Base-by-base conservation (phyloP, 495 filamentous ascomycete species). In the Daldinia vernicosa region DNA sequence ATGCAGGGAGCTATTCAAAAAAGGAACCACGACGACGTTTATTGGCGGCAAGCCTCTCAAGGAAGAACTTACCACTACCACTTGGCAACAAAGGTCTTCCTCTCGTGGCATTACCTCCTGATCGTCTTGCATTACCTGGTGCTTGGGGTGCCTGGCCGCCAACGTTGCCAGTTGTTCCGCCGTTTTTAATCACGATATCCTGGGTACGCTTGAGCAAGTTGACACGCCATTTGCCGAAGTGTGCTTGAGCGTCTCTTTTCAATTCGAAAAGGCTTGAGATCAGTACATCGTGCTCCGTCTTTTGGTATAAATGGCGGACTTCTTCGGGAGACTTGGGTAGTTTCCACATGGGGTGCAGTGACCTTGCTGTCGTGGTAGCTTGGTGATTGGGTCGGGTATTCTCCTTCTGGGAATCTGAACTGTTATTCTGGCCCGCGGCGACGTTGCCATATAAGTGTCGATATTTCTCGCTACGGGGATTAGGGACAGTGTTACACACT, bases 141-240 rank as follows among this genome's bases (percentile, higher is more conserved):
- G 55, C 33, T 22, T 64, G 54, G 32, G 53, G 56, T 35, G 39
- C 43, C 7, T 66, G 67, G 52, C 66, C 56, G 57, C 60, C 60
- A 50, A 67, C 51, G n/a, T 71, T 67, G 39, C 77, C 76, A 11
- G 54, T 37, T 37, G 56, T 75, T 55, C 71, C 69, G 27, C 70
- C 69, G 39, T 69, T 71, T 67, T 77, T 80, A 57, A 82, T 74
- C 3, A 75, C 69, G 32, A 84, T 83, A 60, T 85, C 83, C 58
- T 76, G 67, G 17, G 82, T 59, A 17, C 83, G 74, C 66, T 77
- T 82, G 52, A 66, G 55, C 3, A 84, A 67, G 11, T 63, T 64
- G 0, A 58, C 62, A 32, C 83, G 82, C 83, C 83, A 85, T 64
- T 83, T 84, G 37, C 67, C 74, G 69, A 84, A 82, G 76, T 80